Conservation (phyloP, 306 rosid genomes). For the Ochetophila trinervis region DNA sequence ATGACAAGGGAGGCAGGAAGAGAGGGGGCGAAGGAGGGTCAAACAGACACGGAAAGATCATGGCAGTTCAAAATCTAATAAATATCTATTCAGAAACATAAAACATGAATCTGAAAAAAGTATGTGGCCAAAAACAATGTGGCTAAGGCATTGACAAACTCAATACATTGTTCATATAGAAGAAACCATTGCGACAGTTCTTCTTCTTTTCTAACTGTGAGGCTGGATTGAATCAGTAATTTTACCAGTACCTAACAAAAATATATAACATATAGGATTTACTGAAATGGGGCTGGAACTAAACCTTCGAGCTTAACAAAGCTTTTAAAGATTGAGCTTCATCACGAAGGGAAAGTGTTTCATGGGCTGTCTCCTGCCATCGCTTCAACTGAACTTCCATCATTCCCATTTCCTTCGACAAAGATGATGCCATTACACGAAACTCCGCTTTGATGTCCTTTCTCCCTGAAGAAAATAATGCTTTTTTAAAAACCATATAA, state of each 20-base stretch:
- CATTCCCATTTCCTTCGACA: constrained; percentile 95
- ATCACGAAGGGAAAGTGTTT: constrained; percentile 68
- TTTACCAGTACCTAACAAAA: no score
- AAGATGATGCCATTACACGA: constrained; percentile 83
- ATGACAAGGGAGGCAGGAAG: background rate
- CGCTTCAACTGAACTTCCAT: constrained; percentile 87
- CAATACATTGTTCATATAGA: background rate
- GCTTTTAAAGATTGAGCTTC: constrained; percentile 59
- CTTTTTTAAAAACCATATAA: constrained; percentile 38
- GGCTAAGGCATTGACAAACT: no score
- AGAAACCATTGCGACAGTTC: background rate
- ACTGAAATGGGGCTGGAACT: constrained; percentile 2
- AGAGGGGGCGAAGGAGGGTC: background rate
- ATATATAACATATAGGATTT: no score
- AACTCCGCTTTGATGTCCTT: constrained; percentile 87
- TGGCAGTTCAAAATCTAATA: background rate
- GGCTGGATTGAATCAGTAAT: background rate
- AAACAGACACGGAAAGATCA: background rate
- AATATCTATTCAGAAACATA: no score
- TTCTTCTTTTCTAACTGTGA: background rate
- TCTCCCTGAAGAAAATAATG: constrained; percentile 63
- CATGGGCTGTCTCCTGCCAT: constrained; percentile 87
- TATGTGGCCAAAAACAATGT: no score
- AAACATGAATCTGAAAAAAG: no score
- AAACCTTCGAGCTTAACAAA: constrained; percentile 59